Evolutionary conservation across 768 basidiomycete species (phyloP), one percentile per base, ranked within the genome.

Genomic region (Tubosaeta sp.): DNA sequence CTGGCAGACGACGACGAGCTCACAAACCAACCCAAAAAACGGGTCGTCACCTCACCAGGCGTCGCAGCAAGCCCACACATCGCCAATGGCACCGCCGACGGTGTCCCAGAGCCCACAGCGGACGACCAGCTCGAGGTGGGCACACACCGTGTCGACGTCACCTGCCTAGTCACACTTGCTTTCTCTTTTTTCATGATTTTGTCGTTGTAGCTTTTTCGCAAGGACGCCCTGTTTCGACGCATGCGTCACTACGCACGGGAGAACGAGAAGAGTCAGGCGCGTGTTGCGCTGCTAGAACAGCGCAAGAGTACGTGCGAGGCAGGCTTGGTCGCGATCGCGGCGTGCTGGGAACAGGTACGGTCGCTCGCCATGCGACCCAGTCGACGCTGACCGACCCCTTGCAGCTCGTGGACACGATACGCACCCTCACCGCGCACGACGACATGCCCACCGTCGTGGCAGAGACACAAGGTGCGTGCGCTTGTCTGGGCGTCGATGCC

Each of bases 211-310:
- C 73, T 79, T n/a, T 92, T 90, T 67, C 82, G 87, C 55, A 92
- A 93, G 68, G 88, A 90, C 60, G 91, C 91, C 39, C 84, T 93
- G 46, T 92, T 83, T 68, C 79, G 91, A 37, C 76, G 88, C 53
- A 91, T 93, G 89, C 83, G 76, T 62, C 82, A 91, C 61, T 91
- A 92, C 67, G 81, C 83, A 50, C 80, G 87, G 55, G 84, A 90
- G 72, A 74, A 84, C 67, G 81, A 85, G 56, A 80, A 86, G 41
- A 80, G 79, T 55, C 76, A 80, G 62, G 65, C 71, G 59, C 79
- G 79, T 50, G 80, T 89, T 48, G 75, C 76, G 42, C 79, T 85
- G 57, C 66, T 92, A 29, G 86, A 90, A 65, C 75, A 74, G 53
- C 77, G 82, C 57, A 85, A 84, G 66, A 75, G 70, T 47, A 80